Conservation (phyloP, 805 yeast species). For the Yarrowia porcina region DNA sequence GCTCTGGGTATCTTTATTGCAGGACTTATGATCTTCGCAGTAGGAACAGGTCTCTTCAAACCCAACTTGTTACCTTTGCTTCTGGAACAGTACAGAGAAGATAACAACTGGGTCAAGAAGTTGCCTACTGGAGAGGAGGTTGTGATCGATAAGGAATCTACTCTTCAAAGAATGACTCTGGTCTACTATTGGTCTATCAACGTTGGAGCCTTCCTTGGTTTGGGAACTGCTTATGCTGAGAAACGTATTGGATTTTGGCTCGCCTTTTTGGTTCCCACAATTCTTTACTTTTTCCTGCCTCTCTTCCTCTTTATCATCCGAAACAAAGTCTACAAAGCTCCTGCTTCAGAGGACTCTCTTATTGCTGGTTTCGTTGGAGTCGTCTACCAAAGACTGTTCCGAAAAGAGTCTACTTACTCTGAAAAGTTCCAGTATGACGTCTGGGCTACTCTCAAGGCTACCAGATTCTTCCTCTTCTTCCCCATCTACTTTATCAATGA, state of each 20-base stretch:
- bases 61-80: background rate
- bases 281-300: background rate
- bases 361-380: background rate
- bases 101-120: background rate
- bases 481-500: conserved; percentile 1
- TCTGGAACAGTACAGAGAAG: conserved; percentile 1
- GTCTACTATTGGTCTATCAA: background rate
- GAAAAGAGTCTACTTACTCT: background rate
- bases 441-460: background rate
- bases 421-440: background rate
- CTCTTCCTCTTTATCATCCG: background rate
- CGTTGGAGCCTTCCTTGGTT: background rate
- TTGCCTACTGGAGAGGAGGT: background rate
- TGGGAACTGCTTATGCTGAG: background rate
- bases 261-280: background rate
- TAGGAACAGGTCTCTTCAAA: background rate
- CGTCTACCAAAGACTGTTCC: background rate
- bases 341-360: background rate
- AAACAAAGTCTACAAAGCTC: background rate
- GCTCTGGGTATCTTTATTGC: background rate
- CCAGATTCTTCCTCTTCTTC: background rate
- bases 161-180: background rate
- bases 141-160: background rate
- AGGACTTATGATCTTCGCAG: background rate
- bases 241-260: background rate